Conservation (phyloP, 75 land plant genomes). For the Selaginella moellendorffii region DNA sequence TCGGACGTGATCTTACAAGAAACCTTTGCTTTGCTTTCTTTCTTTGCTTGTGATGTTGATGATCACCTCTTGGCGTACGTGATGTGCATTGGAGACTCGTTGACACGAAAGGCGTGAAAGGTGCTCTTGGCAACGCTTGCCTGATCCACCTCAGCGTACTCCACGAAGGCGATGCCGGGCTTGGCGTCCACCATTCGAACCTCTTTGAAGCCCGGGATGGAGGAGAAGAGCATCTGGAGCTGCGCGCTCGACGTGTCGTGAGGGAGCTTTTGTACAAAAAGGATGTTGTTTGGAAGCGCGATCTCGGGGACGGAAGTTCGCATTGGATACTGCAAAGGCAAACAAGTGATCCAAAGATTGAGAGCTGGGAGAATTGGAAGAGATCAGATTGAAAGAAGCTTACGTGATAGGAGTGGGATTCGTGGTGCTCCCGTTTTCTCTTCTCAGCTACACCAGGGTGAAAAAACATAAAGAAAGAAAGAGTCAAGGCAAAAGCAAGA, state of each 20-base stretch:
- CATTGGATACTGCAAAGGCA: conserved; percentile 38
- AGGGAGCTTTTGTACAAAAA: conserved; percentile 84
- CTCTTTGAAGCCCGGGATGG: conserved; percentile 82
- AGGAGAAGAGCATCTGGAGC: conserved; percentile 73
- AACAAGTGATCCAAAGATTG: too few species aligned
- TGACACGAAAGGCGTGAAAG: conserved; percentile 64
- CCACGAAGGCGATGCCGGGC: conserved; percentile 95
- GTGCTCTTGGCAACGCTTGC: conserved; percentile 55
- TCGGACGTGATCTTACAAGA: too few species aligned
- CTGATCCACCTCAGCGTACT: conserved; percentile 81
- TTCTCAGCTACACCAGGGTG: too few species aligned
- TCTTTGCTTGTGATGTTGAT: too few species aligned
- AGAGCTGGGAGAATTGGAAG: too few species aligned
- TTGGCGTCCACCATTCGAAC: conserved; percentile 90
- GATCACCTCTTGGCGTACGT: conserved; percentile 85
- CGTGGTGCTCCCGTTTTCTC: conserved; percentile 57
- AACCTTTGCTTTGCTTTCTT: too few species aligned
- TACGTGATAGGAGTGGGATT: conserved; percentile 13
- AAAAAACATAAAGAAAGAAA: conserved; percentile 4
- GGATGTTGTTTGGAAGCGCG: conserved; percentile 73
- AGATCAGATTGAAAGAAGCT: conserved; percentile 51
- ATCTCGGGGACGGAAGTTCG: conserved; percentile 50
- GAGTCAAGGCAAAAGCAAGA: conserved; percentile 3
- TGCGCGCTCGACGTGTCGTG: conserved; percentile 58
- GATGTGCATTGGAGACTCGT: conserved; percentile 63